A percentile compares a stretch with the other conserved stretches of the same genome.
Conservation (phyloP, 257 asterid genomes). For the Penstemon barbatus region DNA sequence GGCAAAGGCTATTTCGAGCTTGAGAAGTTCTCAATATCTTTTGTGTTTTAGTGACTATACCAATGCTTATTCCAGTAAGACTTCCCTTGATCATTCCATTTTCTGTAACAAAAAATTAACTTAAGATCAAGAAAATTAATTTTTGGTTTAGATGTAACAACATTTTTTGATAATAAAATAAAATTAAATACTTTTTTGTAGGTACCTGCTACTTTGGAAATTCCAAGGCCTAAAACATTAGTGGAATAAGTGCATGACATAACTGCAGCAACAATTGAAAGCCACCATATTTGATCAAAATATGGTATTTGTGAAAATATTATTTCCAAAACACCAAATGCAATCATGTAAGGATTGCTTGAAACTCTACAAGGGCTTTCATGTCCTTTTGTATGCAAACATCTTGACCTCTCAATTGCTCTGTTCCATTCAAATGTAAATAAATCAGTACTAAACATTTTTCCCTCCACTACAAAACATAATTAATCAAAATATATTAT, state of each 20-base stretch:
- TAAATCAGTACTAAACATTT: neutral
- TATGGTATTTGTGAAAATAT: constrained; percentile 69
- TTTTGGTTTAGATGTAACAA: too few species aligned
- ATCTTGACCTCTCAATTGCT: constrained; percentile 56
- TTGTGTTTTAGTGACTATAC: constrained; percentile 53
- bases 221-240: constrained; percentile 65
- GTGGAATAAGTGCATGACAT: constrained; percentile 78
- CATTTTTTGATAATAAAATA: too few species aligned
- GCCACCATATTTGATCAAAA: constrained; percentile 75
- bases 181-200: too few species aligned
- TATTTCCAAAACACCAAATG: constrained; percentile 58
- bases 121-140: constrained; percentile 5
- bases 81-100: constrained; percentile 64
- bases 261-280: constrained; percentile 68
- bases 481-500: neutral
- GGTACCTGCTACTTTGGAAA: constrained; percentile 55
- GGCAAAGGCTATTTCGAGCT: constrained; percentile 83
- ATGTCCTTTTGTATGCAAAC: constrained; percentile 56
- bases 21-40: constrained; percentile 80
- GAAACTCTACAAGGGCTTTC: constrained; percentile 53
- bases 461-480: neutral
- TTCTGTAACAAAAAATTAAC: constrained; percentile 40
- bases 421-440: constrained; percentile 31
- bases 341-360: constrained; percentile 64
- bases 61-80: constrained; percentile 72